Conservation (phyloP, 208 protist species). For the Leptomonas seymouri region DNA sequence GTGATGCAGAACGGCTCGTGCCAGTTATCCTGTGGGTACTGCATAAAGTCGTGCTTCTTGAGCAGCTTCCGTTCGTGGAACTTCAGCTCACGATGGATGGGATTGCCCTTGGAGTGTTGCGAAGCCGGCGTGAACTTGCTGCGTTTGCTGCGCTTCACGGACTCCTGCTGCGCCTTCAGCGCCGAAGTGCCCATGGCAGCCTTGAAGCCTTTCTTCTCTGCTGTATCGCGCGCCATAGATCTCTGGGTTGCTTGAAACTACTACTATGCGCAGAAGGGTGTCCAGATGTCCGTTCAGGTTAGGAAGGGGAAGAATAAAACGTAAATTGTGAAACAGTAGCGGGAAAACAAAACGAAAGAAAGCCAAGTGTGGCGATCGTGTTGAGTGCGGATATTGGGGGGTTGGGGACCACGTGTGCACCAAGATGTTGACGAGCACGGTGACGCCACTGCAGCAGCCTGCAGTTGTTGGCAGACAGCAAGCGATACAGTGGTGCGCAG, state of each 20-base stretch:
- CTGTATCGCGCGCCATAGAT: conserved; percentile 68
- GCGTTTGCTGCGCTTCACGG: conserved; percentile 75
- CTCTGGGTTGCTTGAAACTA: too few species aligned
- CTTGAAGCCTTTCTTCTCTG: conserved; percentile 56
- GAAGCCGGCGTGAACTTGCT: conserved; percentile 83
- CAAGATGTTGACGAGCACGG: too few species aligned
- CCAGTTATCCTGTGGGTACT: conserved; percentile 92
- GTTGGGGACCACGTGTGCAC: too few species aligned
- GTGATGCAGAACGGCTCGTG: conserved; percentile 92
- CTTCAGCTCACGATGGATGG: conserved; percentile 85
- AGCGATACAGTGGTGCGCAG: too few species aligned
- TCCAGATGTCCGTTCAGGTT: too few species aligned
- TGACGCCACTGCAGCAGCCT: too few species aligned
- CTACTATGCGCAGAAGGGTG: too few species aligned
- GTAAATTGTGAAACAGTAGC: background rate
- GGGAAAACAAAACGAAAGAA: background rate
- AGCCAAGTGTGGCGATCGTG: too few species aligned
- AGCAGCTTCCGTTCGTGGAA: conserved; percentile 91
- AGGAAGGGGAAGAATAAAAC: too few species aligned
- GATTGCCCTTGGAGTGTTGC: conserved; percentile 79
- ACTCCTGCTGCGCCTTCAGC: conserved; percentile 54
- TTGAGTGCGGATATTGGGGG: too few species aligned
- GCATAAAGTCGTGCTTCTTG: conserved; percentile 93
- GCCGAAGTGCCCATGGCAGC: conserved; percentile 49
- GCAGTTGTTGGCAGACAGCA: too few species aligned